Base-by-base conservation (phyloP, 306 rosid species). In the Alnus rubra region DNA sequence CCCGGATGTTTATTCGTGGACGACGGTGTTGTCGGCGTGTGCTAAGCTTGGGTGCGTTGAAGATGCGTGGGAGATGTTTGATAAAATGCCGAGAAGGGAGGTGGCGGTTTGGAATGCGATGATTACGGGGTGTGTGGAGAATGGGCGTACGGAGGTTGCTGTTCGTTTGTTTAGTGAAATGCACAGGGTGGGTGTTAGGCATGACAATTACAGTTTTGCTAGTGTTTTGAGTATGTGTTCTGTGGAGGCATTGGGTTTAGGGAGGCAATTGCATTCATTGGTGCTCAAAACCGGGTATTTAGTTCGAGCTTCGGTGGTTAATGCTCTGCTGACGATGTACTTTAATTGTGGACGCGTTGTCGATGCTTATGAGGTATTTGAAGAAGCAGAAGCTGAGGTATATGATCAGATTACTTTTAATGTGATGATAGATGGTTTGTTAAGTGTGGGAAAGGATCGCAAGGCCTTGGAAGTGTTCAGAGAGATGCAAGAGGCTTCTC, bases 401-500 rank as follows among this genome's bases (percentile, higher is more conserved):
- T 76, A 53, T 59, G 95, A 93, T 88, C 83, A 80, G 79, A 87
- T 93, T 74, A 87, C 95, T 0, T 91, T 81, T 82, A 91, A 91
- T 82, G 94, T 89, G 14, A 88, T 90, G 93, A 88, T 89, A 23
- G 90, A 89, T 77, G 97, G 98, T 49, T 87, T 93, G 84, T 89
- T 62, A 30, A 75, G 79, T 4, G 15, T 81, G 71, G 89, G 84
- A 47, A 87, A 89, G 63, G 81, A 71, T 52, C 80, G 84, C 55
- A 90, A 93, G 63, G 97, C 91, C 2, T 87, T 89, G 83, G 12
- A 19, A 8, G 78, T 88, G 85, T 89, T 93, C 65, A 79, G 73
- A 74, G 86, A 78, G 82, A 93, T 93, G 97, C 89, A 71, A 73
- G 74, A 73, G 77, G 82, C 71, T 52, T 70, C 88, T 82, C 71